Percentiles rank a stretch among this genome's conserved stretches.
phyloP scores from a whole-genome alignment of 345 rosid species.

The Salix udensis region DNA sequence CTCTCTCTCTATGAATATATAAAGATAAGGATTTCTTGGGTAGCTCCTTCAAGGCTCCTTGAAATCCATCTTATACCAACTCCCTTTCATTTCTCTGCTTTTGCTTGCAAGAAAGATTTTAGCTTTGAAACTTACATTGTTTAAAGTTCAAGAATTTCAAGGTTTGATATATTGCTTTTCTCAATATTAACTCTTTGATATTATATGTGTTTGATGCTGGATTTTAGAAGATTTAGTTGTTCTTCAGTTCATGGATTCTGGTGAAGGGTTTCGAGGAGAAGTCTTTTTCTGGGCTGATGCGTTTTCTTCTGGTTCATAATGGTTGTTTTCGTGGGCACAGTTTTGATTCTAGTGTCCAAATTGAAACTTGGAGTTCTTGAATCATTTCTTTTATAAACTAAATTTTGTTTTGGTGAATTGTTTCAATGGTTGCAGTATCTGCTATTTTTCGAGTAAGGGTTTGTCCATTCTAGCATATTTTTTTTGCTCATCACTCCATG shows the following conservation, averaged over 20 bases:
- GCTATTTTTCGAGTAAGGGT: not conserved
- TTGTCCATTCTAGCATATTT: not conserved
- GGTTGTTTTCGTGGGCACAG: not conserved
- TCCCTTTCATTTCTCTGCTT: not conserved
- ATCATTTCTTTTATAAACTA: not conserved
- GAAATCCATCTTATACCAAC: not conserved
- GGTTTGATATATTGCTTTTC: not conserved
- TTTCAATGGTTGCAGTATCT: not conserved
- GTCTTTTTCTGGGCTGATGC: not conserved
- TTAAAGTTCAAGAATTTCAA: not conserved
- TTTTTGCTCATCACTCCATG: not conserved
- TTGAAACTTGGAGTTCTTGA: not conserved
- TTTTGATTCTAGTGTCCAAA: not conserved
- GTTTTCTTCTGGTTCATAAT: not conserved
- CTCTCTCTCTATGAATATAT: too few relatives aligned
- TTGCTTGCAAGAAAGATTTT: not conserved
- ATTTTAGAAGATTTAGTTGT: not conserved
- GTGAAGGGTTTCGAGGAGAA: not conserved
- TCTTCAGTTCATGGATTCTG: not conserved
- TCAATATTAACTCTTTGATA: not conserved
- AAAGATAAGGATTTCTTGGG: not conserved
- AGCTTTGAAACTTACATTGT: not conserved
- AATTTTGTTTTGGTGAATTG: conserved; percentile 1
- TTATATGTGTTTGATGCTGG: not conserved
- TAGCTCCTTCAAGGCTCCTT: not conserved